Conservation (phyloP, 2,329 filamentous ascomycete species). For the Nothopassalora personata region DNA sequence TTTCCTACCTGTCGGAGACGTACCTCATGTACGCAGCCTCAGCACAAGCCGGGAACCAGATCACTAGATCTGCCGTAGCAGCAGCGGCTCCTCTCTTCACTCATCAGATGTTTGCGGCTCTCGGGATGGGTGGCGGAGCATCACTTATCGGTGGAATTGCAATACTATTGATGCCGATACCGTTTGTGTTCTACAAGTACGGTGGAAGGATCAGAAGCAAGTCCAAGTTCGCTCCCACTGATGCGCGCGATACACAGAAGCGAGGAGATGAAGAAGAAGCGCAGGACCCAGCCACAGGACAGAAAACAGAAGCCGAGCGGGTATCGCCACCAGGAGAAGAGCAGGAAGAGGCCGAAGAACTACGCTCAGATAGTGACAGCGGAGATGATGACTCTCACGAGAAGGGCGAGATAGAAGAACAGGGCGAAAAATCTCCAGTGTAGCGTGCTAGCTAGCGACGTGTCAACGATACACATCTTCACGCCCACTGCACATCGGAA, state of each 20-base stretch:
- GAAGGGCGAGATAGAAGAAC: conserved; percentile 6
- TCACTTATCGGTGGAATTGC: conserved; percentile 44
- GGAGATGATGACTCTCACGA: not conserved
- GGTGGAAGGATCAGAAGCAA: conserved; percentile 7
- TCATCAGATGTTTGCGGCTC: conserved; percentile 30
- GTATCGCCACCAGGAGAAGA: not conserved
- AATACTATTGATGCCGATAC: conserved; percentile 29
- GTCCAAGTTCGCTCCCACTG: conserved; percentile 8
- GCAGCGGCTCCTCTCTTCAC: conserved; percentile 31
- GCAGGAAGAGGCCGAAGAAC: conserved; percentile 11
- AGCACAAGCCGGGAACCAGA: conserved; percentile 4
- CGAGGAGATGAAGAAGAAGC: not conserved
- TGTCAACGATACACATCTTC: too few relatives aligned
- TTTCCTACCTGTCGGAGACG: conserved; percentile 52
- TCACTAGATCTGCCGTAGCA: conserved; percentile 22
- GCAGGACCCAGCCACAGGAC: not conserved
- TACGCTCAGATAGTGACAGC: conserved; percentile 4
- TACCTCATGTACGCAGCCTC: conserved; percentile 33
- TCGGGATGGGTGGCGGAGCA: conserved; percentile 31
- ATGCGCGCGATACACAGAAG: not conserved
- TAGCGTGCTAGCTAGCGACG: not conserved
- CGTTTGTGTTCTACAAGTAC: conserved; percentile 18
- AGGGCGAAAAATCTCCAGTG: conserved; percentile 1
- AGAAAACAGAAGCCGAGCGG: not conserved
- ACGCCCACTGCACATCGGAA: too few relatives aligned